These are phyloP conservation scores for Lanmaoa pseudosensibilis DNA, from an alignment of 768 basidiomycete genomes.

Conservation along the genomic window DNA sequence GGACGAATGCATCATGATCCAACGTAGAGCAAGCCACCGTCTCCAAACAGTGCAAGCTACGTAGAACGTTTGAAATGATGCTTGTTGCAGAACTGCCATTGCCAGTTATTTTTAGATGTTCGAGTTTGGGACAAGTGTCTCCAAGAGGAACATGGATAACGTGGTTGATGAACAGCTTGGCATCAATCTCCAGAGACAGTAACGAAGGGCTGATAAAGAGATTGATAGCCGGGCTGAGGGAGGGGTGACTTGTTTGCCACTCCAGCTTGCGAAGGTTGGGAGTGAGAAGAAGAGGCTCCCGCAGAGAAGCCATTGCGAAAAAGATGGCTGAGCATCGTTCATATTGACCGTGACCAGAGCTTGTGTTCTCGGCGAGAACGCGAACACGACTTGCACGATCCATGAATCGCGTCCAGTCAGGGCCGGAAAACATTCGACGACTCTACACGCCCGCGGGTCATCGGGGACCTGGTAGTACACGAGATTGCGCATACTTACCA, in stretches of 20 bases:
- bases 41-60: conserved; percentile 15
- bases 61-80: conserved; percentile 15
- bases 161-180: conserved; percentile 14
- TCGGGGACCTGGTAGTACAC: neutral
- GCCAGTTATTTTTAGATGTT: conserved; percentile 23
- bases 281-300: conserved; percentile 20
- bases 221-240: conserved; percentile 11
- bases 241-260: conserved; percentile 11
- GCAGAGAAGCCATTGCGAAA: conserved; percentile 16
- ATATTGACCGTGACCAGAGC: neutral
- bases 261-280: conserved; percentile 23
- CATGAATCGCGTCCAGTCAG: conserved; percentile 20
- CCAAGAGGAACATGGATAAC: conserved; percentile 13
- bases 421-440: conserved; percentile 18
- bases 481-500: conserved; percentile 12
- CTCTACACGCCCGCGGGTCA: conserved; percentile 6
- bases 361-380: conserved; percentile 6
- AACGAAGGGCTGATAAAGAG: conserved; percentile 23
- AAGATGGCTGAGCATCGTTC: conserved; percentile 7
- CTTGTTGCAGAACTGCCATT: conserved; percentile 16
- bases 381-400: conserved; percentile 18
- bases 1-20: conserved; percentile 23
- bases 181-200: conserved; percentile 24
- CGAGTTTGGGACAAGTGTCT: conserved; percentile 16
- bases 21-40: conserved; percentile 19